Evolutionary conservation across 306 rosid species (phyloP), one percentile per base, ranked within the genome.

Genomic region (Malus sieversii): DNA sequence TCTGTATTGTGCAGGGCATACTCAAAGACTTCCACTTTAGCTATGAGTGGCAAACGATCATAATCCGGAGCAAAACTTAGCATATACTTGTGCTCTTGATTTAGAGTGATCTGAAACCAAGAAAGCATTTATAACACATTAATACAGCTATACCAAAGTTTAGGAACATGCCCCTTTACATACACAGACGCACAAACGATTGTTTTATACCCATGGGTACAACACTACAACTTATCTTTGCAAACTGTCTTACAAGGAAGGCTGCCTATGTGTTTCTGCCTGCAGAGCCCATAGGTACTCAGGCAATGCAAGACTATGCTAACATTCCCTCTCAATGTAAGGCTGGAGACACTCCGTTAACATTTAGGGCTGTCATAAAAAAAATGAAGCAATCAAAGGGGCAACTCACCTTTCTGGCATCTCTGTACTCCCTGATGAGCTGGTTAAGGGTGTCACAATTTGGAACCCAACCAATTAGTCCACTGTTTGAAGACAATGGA

Each of bases 401-500:
- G 25, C 1, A 74, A 78, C 92, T 55, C 46, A 95, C 98, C 98
- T 95, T 95, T 82, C 97, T 86, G 66, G 97, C 97, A 72, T 95
- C 97, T 79, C 98, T 83, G 78, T 86, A 92, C 87, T 92, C 98
- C 66, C 96, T 88, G 81, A 95, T 95, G 72, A 95, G 98, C 0
- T 88, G 82, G 85, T 95, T 90, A 72, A 95, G 84, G 71, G 98
- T 95, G 83, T 95, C 98, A 81, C 97, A 95, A 59, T 92, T 82
- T 66, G 98, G 98, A 81, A 95, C 98, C 98, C 98, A 95, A 76
- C 90, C 98, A 77, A 95, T 95, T 74, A 95, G 79, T 73, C 98
- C 98, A 86, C 97, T 95, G 87, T 95, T 95, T 74, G 98, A 97
- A 77, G 98, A 92, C 77, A 95, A 80, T 5, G 98, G 98, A 83